phyloP scores from a whole-genome alignment of 768 basidiomycete genomes.

The Amanita fuliginea region DNA sequence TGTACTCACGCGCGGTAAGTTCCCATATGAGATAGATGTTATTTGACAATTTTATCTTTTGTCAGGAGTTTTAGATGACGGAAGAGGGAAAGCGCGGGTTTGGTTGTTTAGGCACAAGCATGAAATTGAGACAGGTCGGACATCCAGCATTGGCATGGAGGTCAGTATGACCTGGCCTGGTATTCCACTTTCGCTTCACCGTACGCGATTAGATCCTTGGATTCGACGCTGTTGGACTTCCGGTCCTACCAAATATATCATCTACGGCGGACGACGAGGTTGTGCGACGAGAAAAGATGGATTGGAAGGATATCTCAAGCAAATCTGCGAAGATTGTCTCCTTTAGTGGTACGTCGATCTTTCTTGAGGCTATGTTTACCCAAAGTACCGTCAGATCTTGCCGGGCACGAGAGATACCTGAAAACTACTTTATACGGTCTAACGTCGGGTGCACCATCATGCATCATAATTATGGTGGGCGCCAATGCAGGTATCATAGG shows the following conservation, averaged over 20 bases:
- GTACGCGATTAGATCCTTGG: constrained; percentile 61
- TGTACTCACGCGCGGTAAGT: constrained; percentile 82
- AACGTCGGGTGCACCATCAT: constrained; percentile 89
- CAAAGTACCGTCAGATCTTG: constrained; percentile 52
- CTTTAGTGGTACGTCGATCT: constrained; percentile 65
- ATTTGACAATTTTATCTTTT: constrained; percentile 11
- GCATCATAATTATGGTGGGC: constrained; percentile 88
- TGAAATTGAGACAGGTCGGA: constrained; percentile 92
- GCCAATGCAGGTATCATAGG: constrained; percentile 88
- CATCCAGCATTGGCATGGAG: constrained; percentile 96
- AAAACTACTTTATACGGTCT: constrained; percentile 93
- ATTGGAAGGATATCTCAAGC: constrained; percentile 92
- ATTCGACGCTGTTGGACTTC: constrained; percentile 64
- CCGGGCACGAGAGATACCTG: constrained; percentile 89
- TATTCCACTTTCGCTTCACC: not conserved
- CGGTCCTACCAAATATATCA: constrained; percentile 63
- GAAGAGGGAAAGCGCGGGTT: constrained; percentile 73
- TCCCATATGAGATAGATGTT: not conserved
- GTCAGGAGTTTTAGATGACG: constrained; percentile 68
- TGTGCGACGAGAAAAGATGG: constrained; percentile 74
- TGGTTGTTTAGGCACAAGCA: constrained; percentile 94
- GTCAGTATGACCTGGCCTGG: constrained; percentile 25
- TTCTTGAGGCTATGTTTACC: no score
- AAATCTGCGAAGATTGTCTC: constrained; percentile 88
- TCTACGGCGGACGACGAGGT: constrained; percentile 49